Evolutionary conservation across 2,329 filamentous ascomycete genomes (phyloP), one percentile per base, ranked within the genome.

Genomic region (Harringtonia aguacate): DNA sequence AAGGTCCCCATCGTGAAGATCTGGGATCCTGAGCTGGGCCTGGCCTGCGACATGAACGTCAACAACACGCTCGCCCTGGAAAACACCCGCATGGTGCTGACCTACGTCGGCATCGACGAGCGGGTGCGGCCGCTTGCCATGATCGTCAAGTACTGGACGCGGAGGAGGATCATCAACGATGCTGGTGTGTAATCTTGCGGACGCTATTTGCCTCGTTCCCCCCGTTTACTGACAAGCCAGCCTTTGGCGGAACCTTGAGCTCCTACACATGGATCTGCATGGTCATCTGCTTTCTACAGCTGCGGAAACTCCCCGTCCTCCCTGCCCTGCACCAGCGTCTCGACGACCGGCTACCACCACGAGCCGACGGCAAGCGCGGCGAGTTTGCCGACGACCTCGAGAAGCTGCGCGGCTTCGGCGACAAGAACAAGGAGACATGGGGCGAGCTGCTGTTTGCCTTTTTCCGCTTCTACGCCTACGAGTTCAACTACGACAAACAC

Each of bases 261-360:
- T 98, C 92, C 17, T 98, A 98, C 60, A 95, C 92, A 20, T 98
- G 92, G 92, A 97, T 97, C 59, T 98, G 92, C 63, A 79, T 98
- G 72, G 94, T 97, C 53, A 84, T 98, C 59, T 94, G 88, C 53
- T 98, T 97, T 58, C 73, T 98, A 22, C 92, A 98, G 64, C 84
- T 87, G 41, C 80, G 88, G 55, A 74, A 83, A 47, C 85, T 87
- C 15, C 85, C 90, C 0, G 77, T 98, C 44, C 65, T 98, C 20
- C 92, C 92, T 4, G 79, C 85, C 15, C 70, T 98, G 29, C 92
- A 97, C 59, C 81, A 88, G 56, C 73, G 77, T 20, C 71, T 77
- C 5, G 73, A 81, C 52, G 69, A 80, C 51, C 77, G 77, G 53
- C 66, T 75, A 43, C 65, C n/a, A n/a, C 75, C 10, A 71, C 73